A percentile compares a stretch with the other conserved stretches of the same genome.
phyloP scores from a whole-genome alignment of 2,329 filamentous ascomycete genomes.

The Beauveria rudraprayagi region DNA sequence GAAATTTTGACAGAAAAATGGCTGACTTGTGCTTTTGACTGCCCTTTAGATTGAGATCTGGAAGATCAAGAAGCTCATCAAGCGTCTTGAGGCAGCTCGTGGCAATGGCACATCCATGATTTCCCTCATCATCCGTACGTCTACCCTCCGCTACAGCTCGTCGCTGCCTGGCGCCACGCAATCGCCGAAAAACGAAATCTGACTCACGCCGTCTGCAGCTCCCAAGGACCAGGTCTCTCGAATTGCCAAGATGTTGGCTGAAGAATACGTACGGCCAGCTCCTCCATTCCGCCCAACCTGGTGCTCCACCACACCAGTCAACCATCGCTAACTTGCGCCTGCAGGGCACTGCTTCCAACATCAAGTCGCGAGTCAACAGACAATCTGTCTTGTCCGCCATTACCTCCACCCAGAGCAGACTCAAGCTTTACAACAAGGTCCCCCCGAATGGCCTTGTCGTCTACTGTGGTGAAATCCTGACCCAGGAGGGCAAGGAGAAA shows the following conservation, averaged over 20 bases:
- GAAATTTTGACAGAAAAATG: background rate
- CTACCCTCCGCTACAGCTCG: background rate
- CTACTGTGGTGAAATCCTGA: conserved; percentile 99
- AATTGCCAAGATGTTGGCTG: conserved; percentile 98
- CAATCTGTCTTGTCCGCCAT: conserved; percentile 97
- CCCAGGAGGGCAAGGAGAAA: conserved; percentile 93
- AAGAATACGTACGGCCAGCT: conserved; percentile 77
- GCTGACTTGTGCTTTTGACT: conserved; percentile 1
- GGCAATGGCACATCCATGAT: conserved; percentile 99
- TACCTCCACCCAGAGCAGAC: conserved; percentile 95
- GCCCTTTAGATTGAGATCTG: conserved; percentile 60
- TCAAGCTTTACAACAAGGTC: conserved; percentile 99
- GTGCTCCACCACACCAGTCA: background rate
- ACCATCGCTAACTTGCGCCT: conserved; percentile 9
- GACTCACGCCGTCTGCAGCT: conserved; percentile 41
- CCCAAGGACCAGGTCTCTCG: conserved; percentile 97
- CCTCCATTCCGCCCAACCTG: background rate
- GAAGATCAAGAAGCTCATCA: conserved; percentile 99
- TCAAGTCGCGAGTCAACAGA: conserved; percentile 98
- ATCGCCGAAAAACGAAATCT: background rate
- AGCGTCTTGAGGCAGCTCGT: conserved; percentile 90
- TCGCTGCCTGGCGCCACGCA: background rate
- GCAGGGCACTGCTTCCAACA: conserved; percentile 95
- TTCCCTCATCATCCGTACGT: conserved; percentile 93
- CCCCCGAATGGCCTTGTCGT: conserved; percentile 95